Percentiles rank a stretch among this genome's conserved stretches.
Conservation (phyloP, 768 basidiomycete species). For the Boletus insuetus region DNA sequence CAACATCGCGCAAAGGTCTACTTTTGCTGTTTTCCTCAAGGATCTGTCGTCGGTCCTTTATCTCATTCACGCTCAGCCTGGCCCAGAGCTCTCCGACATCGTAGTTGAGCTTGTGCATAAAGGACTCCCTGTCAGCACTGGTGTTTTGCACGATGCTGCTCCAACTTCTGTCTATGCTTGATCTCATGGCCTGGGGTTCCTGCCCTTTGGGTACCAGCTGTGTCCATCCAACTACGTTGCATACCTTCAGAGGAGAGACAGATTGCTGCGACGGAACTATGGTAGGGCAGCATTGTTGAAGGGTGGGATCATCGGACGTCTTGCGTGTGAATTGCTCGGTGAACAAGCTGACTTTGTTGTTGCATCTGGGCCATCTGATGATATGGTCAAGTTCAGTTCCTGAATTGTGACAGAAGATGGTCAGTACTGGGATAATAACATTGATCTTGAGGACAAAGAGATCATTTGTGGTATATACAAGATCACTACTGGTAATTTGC, state of each 20-base stretch:
- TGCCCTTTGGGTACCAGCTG: not conserved
- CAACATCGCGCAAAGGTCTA: too few species aligned
- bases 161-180: not conserved
- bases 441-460: not conserved
- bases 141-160: not conserved
- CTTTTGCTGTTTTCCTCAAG: not conserved
- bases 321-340: not conserved
- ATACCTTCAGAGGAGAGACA: not conserved
- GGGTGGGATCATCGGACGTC: not conserved
- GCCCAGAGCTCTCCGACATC: not conserved
- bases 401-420: not conserved
- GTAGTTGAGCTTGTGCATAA: not conserved
- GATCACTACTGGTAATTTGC: not conserved
- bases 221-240: not conserved
- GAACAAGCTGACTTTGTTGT: not conserved
- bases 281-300: not conserved
- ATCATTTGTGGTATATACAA: slow-evolving; percentile 3
- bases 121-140: not conserved
- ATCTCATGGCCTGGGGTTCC: not conserved
- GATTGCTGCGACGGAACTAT: not conserved
- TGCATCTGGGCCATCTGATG: not conserved
- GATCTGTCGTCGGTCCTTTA: not conserved
- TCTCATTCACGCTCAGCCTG: not conserved
- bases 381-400: not conserved
- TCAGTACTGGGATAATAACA: not conserved